Conservation (phyloP, 1,284 basidiomycete species). For the Cutaneotrichosporon cutaneum region DNA sequence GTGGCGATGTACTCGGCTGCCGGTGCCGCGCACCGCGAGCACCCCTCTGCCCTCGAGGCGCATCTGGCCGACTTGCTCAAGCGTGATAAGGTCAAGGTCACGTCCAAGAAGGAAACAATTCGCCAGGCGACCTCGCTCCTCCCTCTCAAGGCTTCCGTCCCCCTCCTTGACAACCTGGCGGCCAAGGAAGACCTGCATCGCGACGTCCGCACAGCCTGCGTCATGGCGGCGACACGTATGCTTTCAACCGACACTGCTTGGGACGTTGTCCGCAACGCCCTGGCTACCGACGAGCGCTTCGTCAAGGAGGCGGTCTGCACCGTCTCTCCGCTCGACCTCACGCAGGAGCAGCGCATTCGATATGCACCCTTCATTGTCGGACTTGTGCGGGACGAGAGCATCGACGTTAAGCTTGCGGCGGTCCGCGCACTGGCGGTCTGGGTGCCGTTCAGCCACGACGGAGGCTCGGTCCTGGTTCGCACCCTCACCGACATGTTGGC, state of each 20-base stretch:
- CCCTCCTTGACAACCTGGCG: background rate
- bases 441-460: background rate
- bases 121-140: background rate
- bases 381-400: background rate
- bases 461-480: background rate
- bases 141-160: background rate
- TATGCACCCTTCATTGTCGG: background rate
- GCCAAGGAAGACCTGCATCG: background rate
- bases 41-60: background rate
- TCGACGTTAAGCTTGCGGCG: background rate
- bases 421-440: background rate
- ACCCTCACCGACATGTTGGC: background rate
- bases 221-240: background rate
- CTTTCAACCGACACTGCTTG: background rate
- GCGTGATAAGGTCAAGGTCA: background rate
- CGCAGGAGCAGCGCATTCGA: background rate
- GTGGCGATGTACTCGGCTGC: conserved; percentile 1
- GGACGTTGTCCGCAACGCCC: background rate
- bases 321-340: background rate
- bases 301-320: background rate
- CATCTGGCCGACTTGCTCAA: background rate
- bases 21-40: background rate
- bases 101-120: background rate
- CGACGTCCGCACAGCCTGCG: background rate
- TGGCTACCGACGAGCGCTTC: background rate